Base-by-base conservation (phyloP, 2,329 filamentous ascomycete species). In the Corinectria fuckeliana region DNA sequence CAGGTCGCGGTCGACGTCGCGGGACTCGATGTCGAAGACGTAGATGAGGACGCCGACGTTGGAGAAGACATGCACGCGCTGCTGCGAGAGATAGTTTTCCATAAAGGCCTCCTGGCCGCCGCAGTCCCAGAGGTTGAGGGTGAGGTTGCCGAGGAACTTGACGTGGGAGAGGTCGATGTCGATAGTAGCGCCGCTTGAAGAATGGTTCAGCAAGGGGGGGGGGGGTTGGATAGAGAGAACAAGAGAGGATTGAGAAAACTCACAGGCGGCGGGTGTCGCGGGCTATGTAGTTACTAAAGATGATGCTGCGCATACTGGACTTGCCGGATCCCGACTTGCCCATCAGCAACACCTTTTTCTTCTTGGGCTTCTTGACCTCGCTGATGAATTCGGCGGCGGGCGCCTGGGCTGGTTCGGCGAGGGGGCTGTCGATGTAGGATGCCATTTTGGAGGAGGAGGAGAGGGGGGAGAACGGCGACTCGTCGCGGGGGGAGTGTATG, bases 31-130 rank as follows among this genome's bases (percentile, higher is more conserved):
- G 75, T 99, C 95, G 79, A 99, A 99, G 76, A 99, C 95, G 81
- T 99, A 99, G 77, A 99, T 98, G 58, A 99, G 86, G 50, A 98
- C 95, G 50, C 93, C 94, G 62, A 97, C 95, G 75, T 95, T 94
- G 72, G 90, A 92, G 80, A 99, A 99, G 76, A 99, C 94, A 78
- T 98, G 95, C 56, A 92, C 89, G 60, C 95, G 91, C 79, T 98
- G 95, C 71, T 96, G 92, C 14, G 91, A 93, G 62, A 99, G 89
- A 80, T 98, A 99, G 76, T 96, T 97, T 74, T 98, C 95, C 84
- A 97, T 97, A 75, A 99, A 99, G 34, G 94, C 94, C 78, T 98
- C 95, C 81, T 99, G 95, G 59, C 94, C 95, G 80, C 95, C 95
- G 76, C 95, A 99, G 78, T 99, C 95, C 95, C 95, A 99, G 16